Evolutionary conservation across 1,284 basidiomycete species (phyloP).

Genomic region (Sanghuangporus baumii): DNA sequence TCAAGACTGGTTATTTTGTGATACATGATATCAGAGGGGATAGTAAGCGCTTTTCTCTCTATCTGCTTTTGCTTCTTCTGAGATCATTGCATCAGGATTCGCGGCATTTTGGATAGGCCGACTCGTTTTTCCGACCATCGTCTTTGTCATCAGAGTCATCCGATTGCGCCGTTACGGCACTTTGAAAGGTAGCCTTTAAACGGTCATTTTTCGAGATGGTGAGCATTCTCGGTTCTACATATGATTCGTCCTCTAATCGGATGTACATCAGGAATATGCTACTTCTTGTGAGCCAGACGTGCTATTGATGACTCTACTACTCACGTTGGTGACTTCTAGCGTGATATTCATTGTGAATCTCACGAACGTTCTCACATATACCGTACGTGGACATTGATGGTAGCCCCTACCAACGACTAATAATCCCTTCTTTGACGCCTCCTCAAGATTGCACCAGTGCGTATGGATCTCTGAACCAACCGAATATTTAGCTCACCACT

Average conservation of each 20-base stretch:
- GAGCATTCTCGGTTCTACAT: not conserved
- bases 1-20: not conserved
- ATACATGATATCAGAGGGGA: conserved; percentile 8
- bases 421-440: not conserved
- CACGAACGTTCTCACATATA: conserved; percentile 12
- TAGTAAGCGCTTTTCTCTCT: not conserved
- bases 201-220: conserved; percentile 15
- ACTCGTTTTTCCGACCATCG: conserved; percentile 13
- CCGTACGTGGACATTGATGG: not conserved
- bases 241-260: not conserved
- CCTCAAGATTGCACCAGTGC: conserved; percentile 6
- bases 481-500: not conserved
- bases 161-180: not conserved
- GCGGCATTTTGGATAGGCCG: conserved; percentile 18
- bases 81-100: conserved; percentile 4
- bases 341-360: conserved; percentile 14
- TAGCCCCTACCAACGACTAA: not conserved
- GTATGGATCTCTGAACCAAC: not conserved
- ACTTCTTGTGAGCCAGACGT: conserved; percentile 8
- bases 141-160: conserved; percentile 7
- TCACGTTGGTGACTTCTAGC: not conserved
- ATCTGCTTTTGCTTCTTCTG: not conserved
- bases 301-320: not conserved
- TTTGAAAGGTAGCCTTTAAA: conserved; percentile 5
- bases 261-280: conserved; percentile 2